Evolutionary conservation across 2,329 filamentous ascomycete genomes (phyloP).

Genomic region (Fusarium ambrosium): DNA sequence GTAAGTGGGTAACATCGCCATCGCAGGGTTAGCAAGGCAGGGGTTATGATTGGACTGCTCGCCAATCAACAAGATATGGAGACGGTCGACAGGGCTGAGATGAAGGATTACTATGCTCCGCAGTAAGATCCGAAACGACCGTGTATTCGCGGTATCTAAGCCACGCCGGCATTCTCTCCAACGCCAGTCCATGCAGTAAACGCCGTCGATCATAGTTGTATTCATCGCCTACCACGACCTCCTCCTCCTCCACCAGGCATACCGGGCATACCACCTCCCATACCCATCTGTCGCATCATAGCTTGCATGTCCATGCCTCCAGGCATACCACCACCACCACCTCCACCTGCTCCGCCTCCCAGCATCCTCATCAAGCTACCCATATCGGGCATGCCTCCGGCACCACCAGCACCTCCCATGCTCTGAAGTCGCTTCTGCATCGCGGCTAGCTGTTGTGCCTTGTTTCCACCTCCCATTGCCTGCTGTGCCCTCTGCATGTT

Average conservation of each 20-base stretch:
- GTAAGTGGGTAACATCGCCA: background rate
- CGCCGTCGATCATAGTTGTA: background rate
- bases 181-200: constrained; percentile 28
- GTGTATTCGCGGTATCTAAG: constrained; percentile 3
- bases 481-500: constrained; percentile 96
- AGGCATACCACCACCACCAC: constrained; percentile 66
- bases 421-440: constrained; percentile 97
- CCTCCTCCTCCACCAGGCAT: constrained; percentile 40
- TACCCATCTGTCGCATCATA: constrained; percentile 81
- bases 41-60: constrained; percentile 30
- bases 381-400: constrained; percentile 83
- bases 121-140: background rate
- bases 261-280: constrained; percentile 58
- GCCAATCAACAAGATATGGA: constrained; percentile 13
- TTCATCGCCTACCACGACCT: constrained; percentile 51
- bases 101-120: background rate
- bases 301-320: constrained; percentile 82
- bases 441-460: constrained; percentile 92
- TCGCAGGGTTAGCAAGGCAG: background rate
- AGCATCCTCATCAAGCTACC: constrained; percentile 93
- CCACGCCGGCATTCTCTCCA: constrained; percentile 22
- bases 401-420: constrained; percentile 83
- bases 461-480: constrained; percentile 91
- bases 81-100: constrained; percentile 3
- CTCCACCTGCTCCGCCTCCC: constrained; percentile 70